Evolutionary conservation across 805 yeast species (phyloP), one percentile per base, ranked within the genome.

Genomic region (Suhomyces sp.): DNA sequence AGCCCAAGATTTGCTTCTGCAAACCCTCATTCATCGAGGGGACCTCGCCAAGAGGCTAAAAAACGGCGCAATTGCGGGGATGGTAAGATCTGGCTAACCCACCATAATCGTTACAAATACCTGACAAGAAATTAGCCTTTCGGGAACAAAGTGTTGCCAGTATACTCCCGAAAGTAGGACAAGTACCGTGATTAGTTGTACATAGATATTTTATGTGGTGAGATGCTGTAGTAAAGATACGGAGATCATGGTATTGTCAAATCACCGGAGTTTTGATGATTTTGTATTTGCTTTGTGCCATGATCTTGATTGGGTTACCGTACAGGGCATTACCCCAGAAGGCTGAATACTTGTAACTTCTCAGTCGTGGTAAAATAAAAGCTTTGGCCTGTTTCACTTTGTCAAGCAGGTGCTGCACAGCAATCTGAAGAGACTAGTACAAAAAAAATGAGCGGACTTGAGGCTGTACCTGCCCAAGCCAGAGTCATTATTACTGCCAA

Each of bases 221-320:
- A 27, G 31, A 27, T 1, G 31, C 31, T 10, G 31, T 12, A 27
- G 31, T 13, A 67, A 65, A 44, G 83, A 83, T 15, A 80, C 84
- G 0, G 84, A 83, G 33, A 73, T 79, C 22, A 31, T 5, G 44
- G 33, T n/a, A 3, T 33, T 54, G 37, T 47, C 54, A 46, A 53
- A 47, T 41, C 22, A 43, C 59, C 4, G 15, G 58, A 2, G 39
- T 60, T n/a, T 43, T 54, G 49, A 43, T 57, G 35, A 25, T 58
- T 22, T 43, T 54, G n/a, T 62, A 57, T 47, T 39, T 57, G 6
- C 47, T 60, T 20, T 55, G 60, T 3, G 37, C 63, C 21, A 39
- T 58, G n/a, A 6, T 37, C 6, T 60, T 62, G 57, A 47, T 60
- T 50, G 57, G 39, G 0, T 54, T 60, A 45, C 53, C 65, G n/a